Evolutionary conservation across 139 green algal species (phyloP).

Genomic region (Deuterostichococcus epilithicus): DNA sequence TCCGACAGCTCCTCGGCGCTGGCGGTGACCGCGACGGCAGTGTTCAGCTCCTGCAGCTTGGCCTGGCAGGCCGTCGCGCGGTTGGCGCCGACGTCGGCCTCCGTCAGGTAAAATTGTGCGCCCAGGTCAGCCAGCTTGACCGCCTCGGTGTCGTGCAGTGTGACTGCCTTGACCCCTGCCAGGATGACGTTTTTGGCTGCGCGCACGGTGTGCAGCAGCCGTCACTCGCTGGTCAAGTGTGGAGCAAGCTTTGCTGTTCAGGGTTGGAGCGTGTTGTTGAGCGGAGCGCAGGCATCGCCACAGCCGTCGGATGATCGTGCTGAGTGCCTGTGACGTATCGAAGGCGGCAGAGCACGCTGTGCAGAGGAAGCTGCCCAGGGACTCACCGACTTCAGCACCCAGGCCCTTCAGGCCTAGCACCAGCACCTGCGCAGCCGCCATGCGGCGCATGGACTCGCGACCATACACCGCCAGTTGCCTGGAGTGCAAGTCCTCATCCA

Average conservation of each 20-base stretch:
- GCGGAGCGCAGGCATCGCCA: no score
- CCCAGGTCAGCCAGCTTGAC: slow-evolving; percentile 69
- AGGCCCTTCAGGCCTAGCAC: slow-evolving; percentile 84
- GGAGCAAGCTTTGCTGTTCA: no score
- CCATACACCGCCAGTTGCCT: slow-evolving; percentile 98
- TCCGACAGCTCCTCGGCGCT: slow-evolving; percentile 50
- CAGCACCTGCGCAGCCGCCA: slow-evolving; percentile 80
- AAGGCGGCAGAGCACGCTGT: no score
- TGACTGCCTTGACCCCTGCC: slow-evolving; percentile 89
- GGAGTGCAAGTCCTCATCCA: slow-evolving; percentile 97
- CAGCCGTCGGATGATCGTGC: no score
- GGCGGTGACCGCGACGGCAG: slow-evolving; percentile 67
- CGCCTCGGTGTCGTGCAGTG: slow-evolving; percentile 70
- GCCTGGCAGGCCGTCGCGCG: slow-evolving; percentile 84
- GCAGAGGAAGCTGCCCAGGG: background rate
- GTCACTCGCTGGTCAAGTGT: no score
- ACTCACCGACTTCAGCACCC: slow-evolving; percentile 85
- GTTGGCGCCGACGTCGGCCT: slow-evolving; percentile 85
- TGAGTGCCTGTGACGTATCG: background rate
- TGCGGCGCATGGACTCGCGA: slow-evolving; percentile 85
- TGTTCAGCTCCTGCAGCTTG: slow-evolving; percentile 95
- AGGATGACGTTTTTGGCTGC: slow-evolving; percentile 98
- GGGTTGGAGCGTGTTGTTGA: no score
- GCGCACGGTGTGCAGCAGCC: no score
- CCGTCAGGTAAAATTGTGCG: slow-evolving; percentile 92